phyloP scores from a whole-genome alignment of 2,329 filamentous ascomycete species.

The Gnomoniopsis sp. region DNA sequence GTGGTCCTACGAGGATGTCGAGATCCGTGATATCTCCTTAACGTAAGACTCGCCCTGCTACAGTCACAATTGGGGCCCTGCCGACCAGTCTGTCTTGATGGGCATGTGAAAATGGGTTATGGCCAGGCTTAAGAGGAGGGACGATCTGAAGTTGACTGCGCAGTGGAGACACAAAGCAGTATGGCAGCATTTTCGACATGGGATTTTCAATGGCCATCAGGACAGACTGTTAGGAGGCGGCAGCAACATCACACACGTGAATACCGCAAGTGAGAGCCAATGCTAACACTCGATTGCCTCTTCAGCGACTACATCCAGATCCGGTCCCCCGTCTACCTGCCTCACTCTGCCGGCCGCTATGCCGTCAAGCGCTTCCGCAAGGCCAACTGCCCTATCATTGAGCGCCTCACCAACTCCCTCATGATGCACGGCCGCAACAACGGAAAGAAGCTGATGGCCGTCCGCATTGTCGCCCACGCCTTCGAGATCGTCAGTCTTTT shows the following conservation, averaged over 20 bases:
- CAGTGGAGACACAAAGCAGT: background rate
- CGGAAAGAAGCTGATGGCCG: slow-evolving; percentile 99
- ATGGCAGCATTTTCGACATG: background rate
- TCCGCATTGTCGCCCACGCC: slow-evolving; percentile 96
- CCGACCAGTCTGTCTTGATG: slow-evolving; percentile 23
- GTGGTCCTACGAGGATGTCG: slow-evolving; percentile 96
- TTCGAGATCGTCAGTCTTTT: slow-evolving; percentile 84
- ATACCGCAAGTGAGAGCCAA: slow-evolving; percentile 11
- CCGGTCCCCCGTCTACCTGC: slow-evolving; percentile 97
- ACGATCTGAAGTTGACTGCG: background rate
- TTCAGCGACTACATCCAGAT: slow-evolving; percentile 99
- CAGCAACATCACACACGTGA: background rate
- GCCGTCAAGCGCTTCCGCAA: slow-evolving; percentile 99
- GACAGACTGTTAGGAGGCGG: slow-evolving; percentile 11
- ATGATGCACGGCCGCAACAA: slow-evolving; percentile 99
- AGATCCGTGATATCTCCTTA: slow-evolving; percentile 99
- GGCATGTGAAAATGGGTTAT: background rate
- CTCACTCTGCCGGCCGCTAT: slow-evolving; percentile 98
- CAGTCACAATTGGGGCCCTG: slow-evolving; percentile 25
- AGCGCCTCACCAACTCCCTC: slow-evolving; percentile 99
- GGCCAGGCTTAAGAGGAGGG: background rate
- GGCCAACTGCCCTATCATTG: slow-evolving; percentile 99
- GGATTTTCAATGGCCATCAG: slow-evolving; percentile 1
- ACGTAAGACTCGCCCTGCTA: slow-evolving; percentile 66
- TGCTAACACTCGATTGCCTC: slow-evolving; percentile 30